Evolutionary conservation across 352 stramenopile genomes (phyloP), one percentile per base, ranked within the genome.

Genomic region (Phytophthora sp.): DNA sequence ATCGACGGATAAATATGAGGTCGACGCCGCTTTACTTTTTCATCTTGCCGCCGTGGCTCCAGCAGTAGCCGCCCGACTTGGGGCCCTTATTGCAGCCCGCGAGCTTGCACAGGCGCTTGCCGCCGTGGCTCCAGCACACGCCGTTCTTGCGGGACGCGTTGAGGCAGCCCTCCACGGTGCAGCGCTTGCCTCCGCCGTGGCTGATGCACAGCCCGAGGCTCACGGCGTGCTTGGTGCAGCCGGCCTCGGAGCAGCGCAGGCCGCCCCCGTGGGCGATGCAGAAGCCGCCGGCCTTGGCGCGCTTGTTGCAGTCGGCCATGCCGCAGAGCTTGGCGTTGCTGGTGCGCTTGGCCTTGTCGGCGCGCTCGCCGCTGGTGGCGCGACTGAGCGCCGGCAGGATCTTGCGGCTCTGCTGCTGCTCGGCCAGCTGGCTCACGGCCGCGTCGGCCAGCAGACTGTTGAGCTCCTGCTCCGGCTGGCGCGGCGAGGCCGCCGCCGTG

Each of bases 151-250:
- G 82, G 5, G 84, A 92, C 4, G 86, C 82, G 62, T 92, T 93
- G 35, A 89, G 66, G 57, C 87, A 95, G 23, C 77, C 85, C 3
- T 88, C 69, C 13, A 91, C 70, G 12, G 74, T 88, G 67, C 84
- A 95, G 44, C 87, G 82, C 56, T 91, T 91, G 54, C 87, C 87
- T 32, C 87, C 87, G 23, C 87, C 87, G 70, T 95, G 87, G 32
- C 79, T 91, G 60, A 94, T 95, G 69, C 88, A 96, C 37, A 94
- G 79, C 0, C 88, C 88, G 15, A 91, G 70, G 45, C 84, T 92
- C 37, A 94, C 82, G 0, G 86, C 88, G 62, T 93, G 84, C 61
- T 95, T 95, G 34, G 83, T 65, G 62, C 88, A 96, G 0, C 71
- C 70, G 17, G 76, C 65, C 34, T 94, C 74, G 5, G 80, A 89